A percentile compares a stretch with the other conserved stretches of the same genome.
Evolutionary conservation across 2,329 filamentous ascomycete genomes (phyloP).

Genomic region (Coniella vitis): DNA sequence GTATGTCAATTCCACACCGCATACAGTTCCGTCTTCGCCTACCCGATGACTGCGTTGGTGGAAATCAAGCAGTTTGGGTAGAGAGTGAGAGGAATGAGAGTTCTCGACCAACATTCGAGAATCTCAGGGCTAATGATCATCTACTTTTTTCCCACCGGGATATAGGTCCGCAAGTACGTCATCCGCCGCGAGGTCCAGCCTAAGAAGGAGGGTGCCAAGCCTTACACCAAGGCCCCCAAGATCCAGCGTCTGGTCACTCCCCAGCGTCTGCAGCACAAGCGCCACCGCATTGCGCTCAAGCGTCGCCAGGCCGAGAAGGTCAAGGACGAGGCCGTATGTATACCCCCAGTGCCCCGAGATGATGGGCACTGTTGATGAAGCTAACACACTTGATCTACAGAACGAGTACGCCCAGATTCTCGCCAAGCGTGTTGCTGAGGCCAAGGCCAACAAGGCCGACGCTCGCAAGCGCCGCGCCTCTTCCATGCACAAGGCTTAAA

Average conservation of each 20-base stretch:
- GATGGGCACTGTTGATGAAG: not conserved
- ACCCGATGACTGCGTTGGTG: constrained; percentile 45
- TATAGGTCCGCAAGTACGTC: constrained; percentile 96
- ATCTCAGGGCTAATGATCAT: constrained; percentile 29
- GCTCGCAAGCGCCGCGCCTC: constrained; percentile 94
- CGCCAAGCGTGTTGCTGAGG: constrained; percentile 94
- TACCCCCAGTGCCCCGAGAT: not conserved
- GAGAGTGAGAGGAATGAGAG: constrained; percentile 47
- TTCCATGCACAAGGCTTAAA: constrained; percentile 80
- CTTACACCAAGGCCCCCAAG: constrained; percentile 99
- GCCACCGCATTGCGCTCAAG: constrained; percentile 96
- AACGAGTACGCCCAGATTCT: constrained; percentile 96
- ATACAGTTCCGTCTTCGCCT: constrained; percentile 62
- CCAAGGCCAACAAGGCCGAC: constrained; percentile 90
- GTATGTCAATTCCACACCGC: constrained; percentile 58
- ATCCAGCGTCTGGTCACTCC: constrained; percentile 99
- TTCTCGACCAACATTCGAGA: constrained; percentile 6
- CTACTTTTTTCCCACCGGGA: constrained; percentile 33
- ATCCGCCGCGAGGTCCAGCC: constrained; percentile 97
- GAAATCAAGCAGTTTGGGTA: constrained; percentile 41
- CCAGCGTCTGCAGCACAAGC: constrained; percentile 99
- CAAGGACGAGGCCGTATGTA: constrained; percentile 96
- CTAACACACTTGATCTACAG: constrained; percentile 45
- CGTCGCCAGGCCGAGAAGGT: constrained; percentile 92
- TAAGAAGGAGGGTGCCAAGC: constrained; percentile 94